phyloP scores from a whole-genome alignment of 1,284 basidiomycete genomes.

The Tylopilus orsonianus region DNA sequence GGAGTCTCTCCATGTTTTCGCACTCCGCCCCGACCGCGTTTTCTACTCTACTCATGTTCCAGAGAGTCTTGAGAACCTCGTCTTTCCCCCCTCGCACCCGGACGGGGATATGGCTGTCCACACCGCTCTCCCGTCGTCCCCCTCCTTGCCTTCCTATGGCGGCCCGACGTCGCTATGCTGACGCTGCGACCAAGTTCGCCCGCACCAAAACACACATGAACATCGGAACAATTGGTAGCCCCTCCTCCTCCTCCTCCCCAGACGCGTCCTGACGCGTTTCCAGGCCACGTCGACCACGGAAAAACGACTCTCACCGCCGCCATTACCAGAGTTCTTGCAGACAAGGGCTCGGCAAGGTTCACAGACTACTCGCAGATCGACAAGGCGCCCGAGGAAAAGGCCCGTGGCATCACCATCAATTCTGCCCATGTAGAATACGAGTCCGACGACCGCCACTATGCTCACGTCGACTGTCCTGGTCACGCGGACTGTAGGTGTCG shows the following conservation, averaged over 20 bases:
- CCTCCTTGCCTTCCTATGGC: constrained; percentile 3
- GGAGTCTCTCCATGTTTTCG: constrained; percentile 55
- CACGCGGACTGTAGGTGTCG: constrained; percentile 81
- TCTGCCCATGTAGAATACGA: constrained; percentile 98
- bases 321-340: constrained; percentile 94
- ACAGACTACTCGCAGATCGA: constrained; percentile 98
- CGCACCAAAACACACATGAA: constrained; percentile 96
- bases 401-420: constrained; percentile 98
- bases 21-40: constrained; percentile 26
- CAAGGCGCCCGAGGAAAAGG: constrained; percentile 99
- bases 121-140: constrained; percentile 18
- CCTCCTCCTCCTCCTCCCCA: neutral
- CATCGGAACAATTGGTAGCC: constrained; percentile 86
- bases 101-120: constrained; percentile 14
- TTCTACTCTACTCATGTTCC: constrained; percentile 15
- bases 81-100: constrained; percentile 37
- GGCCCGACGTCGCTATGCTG: constrained; percentile 65
- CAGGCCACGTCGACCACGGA: constrained; percentile 91
- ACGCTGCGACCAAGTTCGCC: constrained; percentile 70
- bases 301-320: constrained; percentile 98
- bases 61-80: constrained; percentile 40
- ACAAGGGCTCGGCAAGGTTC: constrained; percentile 86
- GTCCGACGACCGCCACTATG: constrained; percentile 90
- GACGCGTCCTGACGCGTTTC: constrained; percentile 19
- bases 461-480: constrained; percentile 98